A percentile compares a stretch with the other conserved stretches of the same genome.
Evolutionary conservation across 2,329 filamentous ascomycete species (phyloP).

Genomic region (Lasiodiplodia hormozganensis): DNA sequence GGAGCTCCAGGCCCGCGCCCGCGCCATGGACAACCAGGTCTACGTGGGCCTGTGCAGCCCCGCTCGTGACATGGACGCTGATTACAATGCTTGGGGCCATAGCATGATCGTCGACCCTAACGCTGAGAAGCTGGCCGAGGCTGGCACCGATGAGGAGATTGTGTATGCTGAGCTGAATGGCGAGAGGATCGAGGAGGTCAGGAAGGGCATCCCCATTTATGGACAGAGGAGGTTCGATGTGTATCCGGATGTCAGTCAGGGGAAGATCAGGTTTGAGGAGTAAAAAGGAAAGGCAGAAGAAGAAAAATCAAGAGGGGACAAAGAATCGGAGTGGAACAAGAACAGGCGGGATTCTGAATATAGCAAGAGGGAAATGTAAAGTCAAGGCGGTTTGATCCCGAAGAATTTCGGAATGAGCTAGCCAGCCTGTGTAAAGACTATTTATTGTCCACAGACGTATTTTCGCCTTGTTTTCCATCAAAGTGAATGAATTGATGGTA

Average conservation of each 20-base stretch:
- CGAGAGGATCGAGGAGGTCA: constrained; percentile 73
- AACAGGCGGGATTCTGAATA: too few relatives aligned
- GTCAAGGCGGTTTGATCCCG: too few relatives aligned
- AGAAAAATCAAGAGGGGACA: too few relatives aligned
- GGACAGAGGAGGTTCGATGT: constrained; percentile 92
- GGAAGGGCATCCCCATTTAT: constrained; percentile 83
- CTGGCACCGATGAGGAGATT: constrained; percentile 78
- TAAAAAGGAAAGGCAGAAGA: constrained; percentile 22
- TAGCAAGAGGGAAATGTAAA: too few relatives aligned
- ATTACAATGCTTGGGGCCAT: constrained; percentile 92
- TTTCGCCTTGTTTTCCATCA: too few relatives aligned
- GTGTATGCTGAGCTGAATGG: constrained; percentile 75
- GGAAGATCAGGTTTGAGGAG: constrained; percentile 54
- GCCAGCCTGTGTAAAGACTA: too few relatives aligned
- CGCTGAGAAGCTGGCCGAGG: constrained; percentile 79
- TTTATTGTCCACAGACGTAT: too few relatives aligned
- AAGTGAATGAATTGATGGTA: too few relatives aligned
- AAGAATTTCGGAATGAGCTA: too few relatives aligned
- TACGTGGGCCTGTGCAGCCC: constrained; percentile 94
- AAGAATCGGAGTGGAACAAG: too few relatives aligned
- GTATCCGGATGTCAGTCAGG: constrained; percentile 85
- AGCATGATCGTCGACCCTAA: constrained; percentile 88
- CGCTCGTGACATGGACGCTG: constrained; percentile 75
- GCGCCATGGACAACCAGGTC: constrained; percentile 92
- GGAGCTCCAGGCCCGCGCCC: constrained; percentile 79